Evolutionary conservation across 2,329 filamentous ascomycete species (phyloP).

Genomic region (Coniochaeta sp.): DNA sequence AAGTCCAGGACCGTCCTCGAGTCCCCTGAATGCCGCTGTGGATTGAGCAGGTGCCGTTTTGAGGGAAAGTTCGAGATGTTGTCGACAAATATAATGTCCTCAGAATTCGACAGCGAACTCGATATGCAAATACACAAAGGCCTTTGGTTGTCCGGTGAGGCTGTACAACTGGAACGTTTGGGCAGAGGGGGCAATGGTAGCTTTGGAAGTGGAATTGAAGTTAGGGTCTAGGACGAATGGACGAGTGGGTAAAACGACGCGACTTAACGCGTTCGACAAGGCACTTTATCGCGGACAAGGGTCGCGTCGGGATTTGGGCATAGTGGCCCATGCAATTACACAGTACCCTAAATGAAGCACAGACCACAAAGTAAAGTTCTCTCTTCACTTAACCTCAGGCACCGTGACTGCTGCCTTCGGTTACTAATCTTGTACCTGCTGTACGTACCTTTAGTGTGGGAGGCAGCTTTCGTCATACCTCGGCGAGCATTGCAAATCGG

Average conservation of each 20-base stretch:
- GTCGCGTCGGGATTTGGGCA: neutral
- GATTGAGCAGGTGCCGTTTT: neutral
- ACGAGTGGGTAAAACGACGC: neutral
- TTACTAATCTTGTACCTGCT: too few relatives aligned
- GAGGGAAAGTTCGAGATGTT: neutral
- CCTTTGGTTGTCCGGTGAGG: neutral
- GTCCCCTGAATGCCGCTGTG: neutral
- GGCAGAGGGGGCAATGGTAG: neutral
- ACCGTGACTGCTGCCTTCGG: too few relatives aligned
- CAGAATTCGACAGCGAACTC: neutral
- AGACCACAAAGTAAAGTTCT: neutral
- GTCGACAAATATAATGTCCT: too few relatives aligned
- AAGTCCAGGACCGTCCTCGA: neutral
- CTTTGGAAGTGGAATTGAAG: neutral
- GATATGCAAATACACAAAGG: neutral
- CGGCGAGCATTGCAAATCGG: neutral
- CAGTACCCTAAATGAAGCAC: neutral
- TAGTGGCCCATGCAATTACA: neutral
- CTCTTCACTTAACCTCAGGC: too few relatives aligned
- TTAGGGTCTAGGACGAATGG: neutral
- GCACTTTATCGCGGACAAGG: conserved; percentile 1
- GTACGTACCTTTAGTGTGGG: too few relatives aligned
- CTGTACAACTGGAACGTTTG: neutral
- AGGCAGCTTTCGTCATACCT: conserved; percentile 1
- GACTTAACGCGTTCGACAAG: neutral